These are phyloP conservation scores for Yarrowia sp. DNA, from an alignment of 805 yeast genomes.

Conservation along the genomic window DNA sequence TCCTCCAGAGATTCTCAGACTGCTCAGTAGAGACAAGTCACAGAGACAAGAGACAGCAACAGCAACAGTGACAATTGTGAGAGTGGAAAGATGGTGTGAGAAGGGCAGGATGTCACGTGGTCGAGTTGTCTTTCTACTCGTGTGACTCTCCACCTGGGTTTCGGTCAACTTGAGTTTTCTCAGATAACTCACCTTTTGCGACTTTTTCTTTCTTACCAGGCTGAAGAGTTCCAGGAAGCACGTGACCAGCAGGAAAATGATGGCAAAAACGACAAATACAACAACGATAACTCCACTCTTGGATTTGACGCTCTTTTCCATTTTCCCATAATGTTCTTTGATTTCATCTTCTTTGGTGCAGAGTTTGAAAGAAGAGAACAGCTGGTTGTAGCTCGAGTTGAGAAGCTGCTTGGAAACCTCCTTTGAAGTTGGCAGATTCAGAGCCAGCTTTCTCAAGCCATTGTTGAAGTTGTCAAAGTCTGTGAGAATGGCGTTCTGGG, in stretches of 20 bases:
- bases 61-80: slow-evolving; percentile 26
- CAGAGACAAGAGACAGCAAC: slow-evolving; percentile 13
- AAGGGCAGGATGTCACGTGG: neutral
- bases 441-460: slow-evolving; percentile 4
- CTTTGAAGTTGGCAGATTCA: slow-evolving; percentile 6
- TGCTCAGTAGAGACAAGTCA: neutral
- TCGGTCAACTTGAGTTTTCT: slow-evolving; percentile 8
- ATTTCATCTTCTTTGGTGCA: slow-evolving; percentile 24
- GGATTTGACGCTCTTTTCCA: neutral
- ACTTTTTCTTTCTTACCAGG: neutral
- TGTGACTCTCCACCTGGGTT: neutral
- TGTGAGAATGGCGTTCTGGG: slow-evolving; percentile 1
- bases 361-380: slow-evolving; percentile 1
- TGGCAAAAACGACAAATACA: slow-evolving; percentile 3
- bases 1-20: slow-evolving; percentile 14
- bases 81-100: slow-evolving; percentile 1
- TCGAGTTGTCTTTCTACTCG: neutral
- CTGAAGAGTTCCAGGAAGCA: slow-evolving; percentile 16
- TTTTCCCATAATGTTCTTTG: neutral
- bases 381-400: slow-evolving; percentile 13
- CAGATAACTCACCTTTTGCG: neutral
- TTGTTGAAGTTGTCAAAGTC: slow-evolving; percentile 7
- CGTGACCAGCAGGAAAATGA: neutral
- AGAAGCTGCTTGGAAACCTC: neutral
- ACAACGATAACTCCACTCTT: neutral